These are phyloP conservation scores for Drosera capensis DNA, from an alignment of 148 eudicot genomes.

Conservation along the genomic window DNA sequence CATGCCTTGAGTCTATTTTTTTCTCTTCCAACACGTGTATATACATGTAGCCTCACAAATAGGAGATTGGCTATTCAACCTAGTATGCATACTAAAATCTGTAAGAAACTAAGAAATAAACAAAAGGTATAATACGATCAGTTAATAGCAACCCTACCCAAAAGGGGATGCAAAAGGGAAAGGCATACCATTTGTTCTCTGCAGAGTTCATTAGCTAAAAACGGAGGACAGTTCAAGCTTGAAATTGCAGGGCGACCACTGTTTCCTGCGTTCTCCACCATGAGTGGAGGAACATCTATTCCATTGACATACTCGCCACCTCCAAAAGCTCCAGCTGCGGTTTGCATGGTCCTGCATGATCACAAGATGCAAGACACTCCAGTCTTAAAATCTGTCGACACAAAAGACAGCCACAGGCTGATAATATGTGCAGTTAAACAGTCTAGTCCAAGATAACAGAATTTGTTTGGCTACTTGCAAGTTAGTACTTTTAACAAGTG, in stretches of 20 bases:
- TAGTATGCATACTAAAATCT: too few relatives aligned
- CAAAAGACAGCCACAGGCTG: not conserved
- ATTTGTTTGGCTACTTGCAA: too few relatives aligned
- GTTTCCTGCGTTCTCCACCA: conserved; percentile 43
- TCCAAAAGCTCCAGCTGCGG: conserved; percentile 76
- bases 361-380: too few relatives aligned
- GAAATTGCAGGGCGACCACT: conserved; percentile 38
- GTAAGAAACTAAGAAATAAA: too few relatives aligned
- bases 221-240: conserved; percentile 54
- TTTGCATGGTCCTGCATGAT: conserved; percentile 63
- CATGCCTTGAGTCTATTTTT: too few relatives aligned
- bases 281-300: conserved; percentile 30
- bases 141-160: not conserved
- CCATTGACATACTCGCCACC: conserved; percentile 32
- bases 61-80: too few relatives aligned
- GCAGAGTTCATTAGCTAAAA: conserved; percentile 64
- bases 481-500: too few relatives aligned
- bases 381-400: not conserved
- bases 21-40: too few relatives aligned
- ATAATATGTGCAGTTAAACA: too few relatives aligned
- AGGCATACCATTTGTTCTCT: conserved; percentile 62
- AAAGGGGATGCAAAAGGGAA: not conserved
- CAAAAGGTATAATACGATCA: too few relatives aligned
- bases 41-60: too few relatives aligned
- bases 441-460: too few relatives aligned